Base-by-base conservation (phyloP, 2,329 filamentous ascomycete genomes). In the Harringtonia lauricola region DNA sequence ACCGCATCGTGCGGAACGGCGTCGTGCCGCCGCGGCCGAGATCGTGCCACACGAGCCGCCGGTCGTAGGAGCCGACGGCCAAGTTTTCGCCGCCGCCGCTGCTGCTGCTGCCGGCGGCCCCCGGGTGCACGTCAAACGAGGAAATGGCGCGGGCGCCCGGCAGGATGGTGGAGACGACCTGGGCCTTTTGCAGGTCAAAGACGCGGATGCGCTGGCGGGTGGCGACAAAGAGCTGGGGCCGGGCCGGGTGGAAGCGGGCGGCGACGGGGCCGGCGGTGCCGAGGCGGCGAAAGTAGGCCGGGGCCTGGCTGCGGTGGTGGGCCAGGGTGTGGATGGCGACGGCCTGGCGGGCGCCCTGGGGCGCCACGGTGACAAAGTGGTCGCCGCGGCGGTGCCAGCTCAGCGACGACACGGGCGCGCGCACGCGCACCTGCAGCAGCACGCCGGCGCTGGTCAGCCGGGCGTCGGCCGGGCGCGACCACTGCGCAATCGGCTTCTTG, bases 1-100 rank as follows among this genome's bases (percentile, higher is more conserved):
- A 98, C 41, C 92, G 79, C 65, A 98, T 81, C 1, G 90, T 96
- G 71, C 95, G 95, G 71, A 94, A 96, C 0, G 92, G 92, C 40
- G 86, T 79, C 50, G 76, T 81, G 1, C 86, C 92, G 30, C 86
- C 92, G 30, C 98, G 77, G 53, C 98, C 92, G 43, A 96, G 74
- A 64, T 98, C 92, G 66, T 96, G 92, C 92, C 92, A 98, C 28
- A 98, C 72, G 3, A 98, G 72, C 38, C 90, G 81, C 52, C 89
- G 81, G 65, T 98, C 92, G 65, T 96, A 98, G 1, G 88, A 92
- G 36, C 89, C 88, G 12, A 95, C 86, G 47, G 96, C 86, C 44
- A 98, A 65, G 59, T 98, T 95, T 65, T 95, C 89, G 37, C 92
- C 92, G 17, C 85, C 85, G 1, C 13, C 13, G 30, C 7, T 14